A percentile compares a stretch with the other conserved stretches of the same genome.
These are phyloP conservation scores for Rubroshorea leprosula DNA, from an alignment of 345 rosid species.

Conservation along the genomic window DNA sequence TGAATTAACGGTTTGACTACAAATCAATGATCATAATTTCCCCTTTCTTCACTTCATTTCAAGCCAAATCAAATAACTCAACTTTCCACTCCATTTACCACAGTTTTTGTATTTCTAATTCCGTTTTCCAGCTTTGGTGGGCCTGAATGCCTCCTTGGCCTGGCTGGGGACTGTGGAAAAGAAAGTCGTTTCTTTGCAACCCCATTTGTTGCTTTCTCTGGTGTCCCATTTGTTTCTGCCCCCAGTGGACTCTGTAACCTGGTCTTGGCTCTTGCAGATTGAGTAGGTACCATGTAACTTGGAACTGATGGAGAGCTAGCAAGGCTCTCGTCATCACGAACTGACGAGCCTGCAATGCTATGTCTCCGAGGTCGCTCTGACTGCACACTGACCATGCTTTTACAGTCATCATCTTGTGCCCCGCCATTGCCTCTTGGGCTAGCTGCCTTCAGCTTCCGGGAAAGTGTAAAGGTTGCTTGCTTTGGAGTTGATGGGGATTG, in stretches of 20 bases:
- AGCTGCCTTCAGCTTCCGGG: conserved; percentile 55
- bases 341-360: conserved; percentile 54
- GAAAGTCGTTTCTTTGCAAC: conserved; percentile 75
- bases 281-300: conserved; percentile 86
- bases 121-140: conserved; percentile 67
- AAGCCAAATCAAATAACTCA: conserved; percentile 6
- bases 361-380: conserved; percentile 62
- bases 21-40: not conserved
- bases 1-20: not conserved
- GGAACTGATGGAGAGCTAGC: conserved; percentile 55
- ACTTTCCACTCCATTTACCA: conserved; percentile 37
- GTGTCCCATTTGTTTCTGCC: conserved; percentile 44
- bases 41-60: not conserved
- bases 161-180: conserved; percentile 71
- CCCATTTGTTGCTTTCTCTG: conserved; percentile 34
- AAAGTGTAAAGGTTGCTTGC: conserved; percentile 32
- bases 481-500: conserved; percentile 63
- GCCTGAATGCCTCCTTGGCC: conserved; percentile 65
- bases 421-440: conserved; percentile 39
- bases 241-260: conserved; percentile 50
- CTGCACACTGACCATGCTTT: conserved; percentile 59
- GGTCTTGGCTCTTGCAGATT: conserved; percentile 82
- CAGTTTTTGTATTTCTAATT: conserved; percentile 26
- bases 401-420: conserved; percentile 58
- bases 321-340: conserved; percentile 75